phyloP scores from a whole-genome alignment of 352 stramenopile genomes.

The Globisporangium rhizosaccharum region DNA sequence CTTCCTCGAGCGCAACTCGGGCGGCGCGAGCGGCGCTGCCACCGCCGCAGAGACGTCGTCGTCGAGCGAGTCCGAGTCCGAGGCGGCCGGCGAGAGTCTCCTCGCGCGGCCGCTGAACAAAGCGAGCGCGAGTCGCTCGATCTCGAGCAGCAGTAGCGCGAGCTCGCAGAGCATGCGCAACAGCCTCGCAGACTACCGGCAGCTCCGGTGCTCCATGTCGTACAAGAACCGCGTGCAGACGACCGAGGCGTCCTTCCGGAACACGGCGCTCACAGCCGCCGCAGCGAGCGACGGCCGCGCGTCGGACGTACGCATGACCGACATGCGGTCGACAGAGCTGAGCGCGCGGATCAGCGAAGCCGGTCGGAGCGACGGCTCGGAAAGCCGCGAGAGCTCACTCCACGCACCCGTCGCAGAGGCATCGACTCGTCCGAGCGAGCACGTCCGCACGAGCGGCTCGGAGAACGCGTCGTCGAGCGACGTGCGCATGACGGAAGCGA shows the following conservation, averaged over 20 bases:
- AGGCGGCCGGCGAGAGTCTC: neutral
- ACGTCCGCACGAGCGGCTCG: conserved; percentile 11
- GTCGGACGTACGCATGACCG: conserved; percentile 20
- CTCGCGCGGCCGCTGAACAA: neutral
- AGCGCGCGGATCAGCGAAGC: conserved; percentile 15
- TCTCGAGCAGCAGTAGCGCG: conserved; percentile 12
- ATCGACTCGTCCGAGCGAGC: conserved; percentile 9
- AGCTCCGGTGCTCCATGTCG: conserved; percentile 80
- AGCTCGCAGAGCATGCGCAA: conserved; percentile 16
- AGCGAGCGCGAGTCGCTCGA: conserved; percentile 4
- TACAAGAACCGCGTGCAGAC: conserved; percentile 72
- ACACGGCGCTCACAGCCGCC: conserved; percentile 8
- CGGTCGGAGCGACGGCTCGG: conserved; percentile 7
- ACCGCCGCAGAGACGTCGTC: conserved; percentile 9
- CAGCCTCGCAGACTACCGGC: conserved; percentile 59
- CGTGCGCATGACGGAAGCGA: conserved; percentile 51
- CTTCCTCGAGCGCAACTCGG: conserved; percentile 34
- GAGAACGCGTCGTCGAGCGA: conserved; percentile 4
- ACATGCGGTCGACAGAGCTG: conserved; percentile 21
- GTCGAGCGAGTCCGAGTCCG: conserved; percentile 14
- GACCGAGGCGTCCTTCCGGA: conserved; percentile 21
- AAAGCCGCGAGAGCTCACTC: conserved; percentile 3
- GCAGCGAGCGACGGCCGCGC: conserved; percentile 6
- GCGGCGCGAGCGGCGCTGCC: conserved; percentile 20
- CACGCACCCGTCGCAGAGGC: neutral